Percentiles rank a stretch among this genome's conserved stretches.
These are phyloP conservation scores for Orobanche coerulescens DNA, from an alignment of 257 asterid species.

Conservation along the genomic window DNA sequence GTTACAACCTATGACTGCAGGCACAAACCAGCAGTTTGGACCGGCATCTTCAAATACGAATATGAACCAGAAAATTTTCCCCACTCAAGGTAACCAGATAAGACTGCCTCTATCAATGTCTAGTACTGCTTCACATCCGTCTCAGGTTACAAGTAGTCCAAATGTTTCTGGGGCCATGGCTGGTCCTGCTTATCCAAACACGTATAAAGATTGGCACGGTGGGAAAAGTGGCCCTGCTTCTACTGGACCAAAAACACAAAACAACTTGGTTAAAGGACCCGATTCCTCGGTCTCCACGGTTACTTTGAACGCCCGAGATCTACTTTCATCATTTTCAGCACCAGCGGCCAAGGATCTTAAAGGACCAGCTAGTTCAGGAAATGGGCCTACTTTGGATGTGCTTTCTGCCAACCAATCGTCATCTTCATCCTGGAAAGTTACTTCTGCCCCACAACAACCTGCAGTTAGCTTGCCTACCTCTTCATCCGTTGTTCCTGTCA, in stretches of 20 bases:
- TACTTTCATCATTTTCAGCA: constrained; percentile 36
- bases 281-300: constrained; percentile 36
- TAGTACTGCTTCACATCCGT: constrained; percentile 41
- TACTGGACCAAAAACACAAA: constrained; percentile 34
- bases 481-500: constrained; percentile 44
- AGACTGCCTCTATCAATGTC: constrained; percentile 47
- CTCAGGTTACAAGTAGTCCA: constrained; percentile 37
- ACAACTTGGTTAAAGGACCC: constrained; percentile 36
- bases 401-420: constrained; percentile 51
- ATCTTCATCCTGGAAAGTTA: constrained; percentile 36
- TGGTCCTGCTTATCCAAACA: constrained; percentile 38
- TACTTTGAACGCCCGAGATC: constrained; percentile 40
- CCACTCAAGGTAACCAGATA: constrained; percentile 47
- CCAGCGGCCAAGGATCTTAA: constrained; percentile 39
- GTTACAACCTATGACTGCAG: constrained; percentile 36
- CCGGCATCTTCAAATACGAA: constrained; percentile 36
- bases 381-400: constrained; percentile 33
- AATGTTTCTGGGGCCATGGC: constrained; percentile 39
- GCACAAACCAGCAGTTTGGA: constrained; percentile 36
- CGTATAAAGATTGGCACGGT: constrained; percentile 47
- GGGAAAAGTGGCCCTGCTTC: constrained; percentile 40
- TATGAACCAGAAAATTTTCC: constrained; percentile 55
- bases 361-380: constrained; percentile 40
- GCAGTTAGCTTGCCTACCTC: constrained; percentile 38
- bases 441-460: constrained; percentile 42